Base-by-base conservation (phyloP, 2,329 filamentous ascomycete species). In the Phialophora macrospora region DNA sequence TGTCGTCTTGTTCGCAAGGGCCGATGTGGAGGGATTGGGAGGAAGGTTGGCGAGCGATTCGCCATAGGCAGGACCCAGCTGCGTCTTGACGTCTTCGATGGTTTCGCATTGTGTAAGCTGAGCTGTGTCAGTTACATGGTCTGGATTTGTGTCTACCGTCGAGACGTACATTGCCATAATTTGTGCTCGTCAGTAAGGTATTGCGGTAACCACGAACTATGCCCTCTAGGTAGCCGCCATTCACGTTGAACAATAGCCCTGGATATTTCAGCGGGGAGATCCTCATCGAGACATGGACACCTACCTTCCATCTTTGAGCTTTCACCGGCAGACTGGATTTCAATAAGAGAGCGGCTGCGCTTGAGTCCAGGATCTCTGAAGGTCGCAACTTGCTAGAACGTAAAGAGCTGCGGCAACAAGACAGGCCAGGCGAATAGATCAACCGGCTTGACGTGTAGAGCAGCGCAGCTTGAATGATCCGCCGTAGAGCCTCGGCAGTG, bases 121-220 rank as follows among this genome's bases (percentile, higher is more conserved):
- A 17, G 54, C 14, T 30, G 4, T 26, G 60, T 49, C 52, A 48
- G 71, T 66, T 22, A 12, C 7, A 61, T 41, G n/a, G 26, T 32
- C 22, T 26, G 38, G 22, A 30, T 26, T 26, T 12, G 11, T 8
- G 6, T 54, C 7, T 28, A 7, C 22, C 4, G 20, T 24, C 20
- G 11, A 12, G 49, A 62, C 20, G 62, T 44, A 65, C 55, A 64
- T 69, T 99, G 82, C 85, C 89, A 83, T 99, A 99, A 83, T 94
- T 96, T 77, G 92, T 85, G 79, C 89, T 83, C 63, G 91, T 98
- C 76, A 99, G 87, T 70, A 99, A 90, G 75, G 90, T 87, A 81
- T 98, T 99, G 77, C 94, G 90, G 82, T 98, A 99, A 70, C 95
- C 95, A 75, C 95, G 91, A 75, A 98, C 92, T 78, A 99, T 93